phyloP scores from a whole-genome alignment of 2,329 filamentous ascomycete genomes.

The Colletotrichum tropicale region DNA sequence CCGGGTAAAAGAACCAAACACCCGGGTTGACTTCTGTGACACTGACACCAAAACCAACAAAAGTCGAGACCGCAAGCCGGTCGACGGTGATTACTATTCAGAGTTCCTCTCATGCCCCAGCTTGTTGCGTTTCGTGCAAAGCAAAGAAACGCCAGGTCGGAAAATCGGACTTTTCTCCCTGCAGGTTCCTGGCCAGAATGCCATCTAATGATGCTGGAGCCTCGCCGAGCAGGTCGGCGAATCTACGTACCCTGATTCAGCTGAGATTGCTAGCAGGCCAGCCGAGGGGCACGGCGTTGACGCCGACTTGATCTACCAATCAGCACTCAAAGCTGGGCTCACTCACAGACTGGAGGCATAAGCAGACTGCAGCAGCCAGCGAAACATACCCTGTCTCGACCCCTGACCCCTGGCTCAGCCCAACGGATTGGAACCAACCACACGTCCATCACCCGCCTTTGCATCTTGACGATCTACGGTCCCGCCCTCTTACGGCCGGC shows the following conservation, averaged over 20 bases:
- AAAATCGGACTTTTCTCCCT: not conserved
- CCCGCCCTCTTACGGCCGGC: slow-evolving; percentile 5
- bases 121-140: not conserved
- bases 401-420: slow-evolving; percentile 16
- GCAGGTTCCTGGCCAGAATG: slow-evolving; percentile 6
- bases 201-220: not conserved
- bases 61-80: not conserved
- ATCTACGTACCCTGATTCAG: slow-evolving; percentile 10
- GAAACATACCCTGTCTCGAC: not conserved
- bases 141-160: not conserved
- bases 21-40: not conserved
- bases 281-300: slow-evolving; percentile 2
- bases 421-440: slow-evolving; percentile 14
- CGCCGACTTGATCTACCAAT: not conserved
- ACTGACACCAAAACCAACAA: not conserved
- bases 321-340: not conserved
- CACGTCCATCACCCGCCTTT: slow-evolving; percentile 2
- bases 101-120: not conserved
- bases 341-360: not conserved
- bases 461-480: slow-evolving; percentile 8
- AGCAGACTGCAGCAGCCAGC: slow-evolving; percentile 11
- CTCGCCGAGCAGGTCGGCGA: not conserved
- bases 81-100: not conserved
- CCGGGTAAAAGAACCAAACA: not conserved
- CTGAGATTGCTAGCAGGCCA: slow-evolving; percentile 4